Conservation (phyloP, 2,329 filamentous ascomycete species). For the Atkinsonella hypoxylon region DNA sequence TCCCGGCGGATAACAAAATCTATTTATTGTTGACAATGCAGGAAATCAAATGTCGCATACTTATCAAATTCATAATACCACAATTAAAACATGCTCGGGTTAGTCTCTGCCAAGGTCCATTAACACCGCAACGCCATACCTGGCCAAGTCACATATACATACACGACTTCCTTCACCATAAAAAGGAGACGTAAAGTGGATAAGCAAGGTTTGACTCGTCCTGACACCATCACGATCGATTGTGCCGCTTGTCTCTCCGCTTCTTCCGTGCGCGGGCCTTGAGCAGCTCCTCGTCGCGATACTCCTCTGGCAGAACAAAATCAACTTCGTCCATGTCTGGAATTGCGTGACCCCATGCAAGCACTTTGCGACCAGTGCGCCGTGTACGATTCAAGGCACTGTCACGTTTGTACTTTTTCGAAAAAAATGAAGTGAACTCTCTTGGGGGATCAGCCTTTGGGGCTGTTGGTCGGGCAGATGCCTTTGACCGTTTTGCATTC, state of each 20-base stretch:
- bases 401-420: constrained; percentile 67
- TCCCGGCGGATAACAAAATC: no score
- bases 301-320: constrained; percentile 63
- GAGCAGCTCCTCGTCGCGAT: constrained; percentile 41
- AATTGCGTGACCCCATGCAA: constrained; percentile 73
- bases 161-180: not conserved
- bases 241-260: constrained; percentile 46
- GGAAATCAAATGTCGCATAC: not conserved
- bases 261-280: constrained; percentile 50
- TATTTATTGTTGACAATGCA: no score
- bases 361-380: constrained; percentile 54
- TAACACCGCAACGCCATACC: constrained; percentile 5
- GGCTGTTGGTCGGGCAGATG: constrained; percentile 14
- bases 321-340: constrained; percentile 61
- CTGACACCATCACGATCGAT: constrained; percentile 20
- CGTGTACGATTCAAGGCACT: constrained; percentile 63
- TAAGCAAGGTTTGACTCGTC: not conserved
- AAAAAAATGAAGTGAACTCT: constrained; percentile 80
- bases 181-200: not conserved
- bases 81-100: not conserved
- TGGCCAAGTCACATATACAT: not conserved
- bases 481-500: constrained; percentile 20
- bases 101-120: not conserved
- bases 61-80: not conserved
- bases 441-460: constrained; percentile 29